phyloP scores from a whole-genome alignment of 306 rosid genomes.

The Corylus americana region DNA sequence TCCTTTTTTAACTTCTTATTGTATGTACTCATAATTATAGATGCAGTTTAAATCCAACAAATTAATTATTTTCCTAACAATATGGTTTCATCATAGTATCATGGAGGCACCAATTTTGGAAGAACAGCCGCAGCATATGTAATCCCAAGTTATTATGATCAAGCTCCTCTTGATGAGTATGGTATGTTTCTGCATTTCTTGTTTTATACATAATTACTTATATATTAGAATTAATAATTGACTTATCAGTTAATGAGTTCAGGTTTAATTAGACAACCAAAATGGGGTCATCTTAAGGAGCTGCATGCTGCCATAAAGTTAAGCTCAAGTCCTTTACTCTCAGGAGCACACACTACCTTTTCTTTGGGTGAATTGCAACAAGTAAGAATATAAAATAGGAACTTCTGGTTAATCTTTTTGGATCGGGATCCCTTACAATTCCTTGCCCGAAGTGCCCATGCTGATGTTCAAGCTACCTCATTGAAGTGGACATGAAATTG shows the following conservation, averaged over 20 bases:
- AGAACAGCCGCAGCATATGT: constrained; percentile 40
- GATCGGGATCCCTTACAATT: too few species aligned
- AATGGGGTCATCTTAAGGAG: constrained; percentile 77
- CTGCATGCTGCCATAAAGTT: constrained; percentile 65
- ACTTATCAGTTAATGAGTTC: constrained; percentile 21
- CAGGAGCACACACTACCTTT: constrained; percentile 30
- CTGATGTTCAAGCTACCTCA: too few species aligned
- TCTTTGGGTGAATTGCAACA: constrained; percentile 38
- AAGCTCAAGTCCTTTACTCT: constrained; percentile 48
- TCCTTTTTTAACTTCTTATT: not conserved
- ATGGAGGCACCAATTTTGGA: constrained; percentile 61
- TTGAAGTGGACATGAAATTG: too few species aligned
- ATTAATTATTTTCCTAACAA: not conserved
- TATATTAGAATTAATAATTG: not conserved
- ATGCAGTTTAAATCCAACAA: not conserved
- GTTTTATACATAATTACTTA: not conserved
- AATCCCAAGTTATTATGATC: constrained; percentile 47
- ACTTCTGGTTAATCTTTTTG: not conserved
- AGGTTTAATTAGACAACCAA: constrained; percentile 70
- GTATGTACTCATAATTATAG: not conserved
- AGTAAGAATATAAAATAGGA: constrained; percentile 26
- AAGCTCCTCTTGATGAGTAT: constrained; percentile 57
- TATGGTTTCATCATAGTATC: constrained; percentile 31
- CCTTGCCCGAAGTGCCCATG: too few species aligned
- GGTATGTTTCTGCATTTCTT: constrained; percentile 33